These are phyloP conservation scores for Hypoxylon sp. DNA, from an alignment of 2,329 filamentous ascomycete genomes.

Conservation along the genomic window DNA sequence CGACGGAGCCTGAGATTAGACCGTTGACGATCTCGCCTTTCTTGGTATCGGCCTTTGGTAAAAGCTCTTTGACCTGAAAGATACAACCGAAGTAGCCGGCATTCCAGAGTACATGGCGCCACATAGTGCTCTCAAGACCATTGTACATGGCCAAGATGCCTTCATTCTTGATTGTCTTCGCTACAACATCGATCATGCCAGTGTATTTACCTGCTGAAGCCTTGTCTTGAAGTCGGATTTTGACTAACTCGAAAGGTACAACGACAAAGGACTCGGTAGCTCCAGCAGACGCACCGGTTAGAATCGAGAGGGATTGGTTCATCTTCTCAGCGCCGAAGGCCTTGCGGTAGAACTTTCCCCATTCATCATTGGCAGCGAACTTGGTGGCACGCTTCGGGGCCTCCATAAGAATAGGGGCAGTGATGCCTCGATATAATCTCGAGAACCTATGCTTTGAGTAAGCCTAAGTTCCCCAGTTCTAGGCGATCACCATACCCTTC, in stretches of 20 bases:
- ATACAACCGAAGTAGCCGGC: slow-evolving; percentile 86
- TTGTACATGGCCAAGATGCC: slow-evolving; percentile 93
- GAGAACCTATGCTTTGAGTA: slow-evolving; percentile 72
- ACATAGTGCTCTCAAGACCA: slow-evolving; percentile 95
- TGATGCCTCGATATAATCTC: slow-evolving; percentile 94
- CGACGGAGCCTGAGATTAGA: slow-evolving; percentile 85
- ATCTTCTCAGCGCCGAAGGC: slow-evolving; percentile 88
- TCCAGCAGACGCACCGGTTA: slow-evolving; percentile 94
- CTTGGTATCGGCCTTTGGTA: slow-evolving; percentile 88
- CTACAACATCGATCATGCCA: slow-evolving; percentile 83
- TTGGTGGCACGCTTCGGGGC: slow-evolving; percentile 92
- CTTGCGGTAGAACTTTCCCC: slow-evolving; percentile 94
- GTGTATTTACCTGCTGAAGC: slow-evolving; percentile 90
- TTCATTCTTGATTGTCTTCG: slow-evolving; percentile 86
- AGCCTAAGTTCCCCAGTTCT: slow-evolving; percentile 19
- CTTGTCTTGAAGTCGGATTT: slow-evolving; percentile 97
- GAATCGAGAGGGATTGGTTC: slow-evolving; percentile 90
- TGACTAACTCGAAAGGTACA: slow-evolving; percentile 90
- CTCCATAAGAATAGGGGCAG: slow-evolving; percentile 97
- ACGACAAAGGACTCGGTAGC: slow-evolving; percentile 97
- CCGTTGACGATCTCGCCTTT: slow-evolving; percentile 87
- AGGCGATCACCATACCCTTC: slow-evolving; percentile 78
- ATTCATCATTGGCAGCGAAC: slow-evolving; percentile 98
- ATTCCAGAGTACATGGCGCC: slow-evolving; percentile 83
- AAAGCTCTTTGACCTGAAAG: slow-evolving; percentile 90